Base-by-base conservation (phyloP, 495 filamentous ascomycete genomes). In the Baudoinia panamericana region DNA sequence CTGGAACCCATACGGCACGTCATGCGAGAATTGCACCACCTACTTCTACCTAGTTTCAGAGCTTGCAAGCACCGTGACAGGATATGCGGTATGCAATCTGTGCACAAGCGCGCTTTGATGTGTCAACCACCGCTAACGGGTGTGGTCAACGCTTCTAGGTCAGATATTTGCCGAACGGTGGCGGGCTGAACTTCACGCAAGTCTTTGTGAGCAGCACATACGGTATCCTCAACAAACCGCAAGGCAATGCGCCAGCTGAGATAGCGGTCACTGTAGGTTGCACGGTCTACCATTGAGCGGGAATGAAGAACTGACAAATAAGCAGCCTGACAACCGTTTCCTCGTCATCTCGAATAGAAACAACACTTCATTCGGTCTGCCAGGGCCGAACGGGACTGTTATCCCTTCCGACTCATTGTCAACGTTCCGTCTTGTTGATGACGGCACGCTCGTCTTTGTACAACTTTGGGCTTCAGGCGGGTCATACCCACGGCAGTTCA, bases 321-420 rank as follows among this genome's bases (percentile, higher is more conserved):
- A 11, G 22, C 41, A 75, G 67, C 71, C 73, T 23, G 71, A 78
- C 50, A 58, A 62, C 30, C 65, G 63, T 36, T 81, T 70, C 64
- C 50, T 84, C 27, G 65, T 74, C 45, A 63, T 77, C 40, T 75
- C 72, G 16, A 79, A 81, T 46, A 75, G 82, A 31, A 56, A 61
- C 37, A 76, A 79, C 48, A 53, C 54, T 23, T 55, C 63, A 21
- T 71, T 76, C 50, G 43, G 36, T 45, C 45, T 48, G 3, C 48
- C 56, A 20, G 41, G 54, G 1, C 47, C 22, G 2, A 53, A 61
- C 46, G 30, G 36, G 4, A 53, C 52, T 4, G 24, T 39, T n/a
- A 35, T 56, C 16, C 37, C 28, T 1, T 60, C 59, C 10, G 70
- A 74, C 56, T 64, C 65, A 0, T 44, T 74, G 4, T 50, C 64